Base-by-base conservation (phyloP, 306 rosid species). In the Boehmeria nivea region DNA sequence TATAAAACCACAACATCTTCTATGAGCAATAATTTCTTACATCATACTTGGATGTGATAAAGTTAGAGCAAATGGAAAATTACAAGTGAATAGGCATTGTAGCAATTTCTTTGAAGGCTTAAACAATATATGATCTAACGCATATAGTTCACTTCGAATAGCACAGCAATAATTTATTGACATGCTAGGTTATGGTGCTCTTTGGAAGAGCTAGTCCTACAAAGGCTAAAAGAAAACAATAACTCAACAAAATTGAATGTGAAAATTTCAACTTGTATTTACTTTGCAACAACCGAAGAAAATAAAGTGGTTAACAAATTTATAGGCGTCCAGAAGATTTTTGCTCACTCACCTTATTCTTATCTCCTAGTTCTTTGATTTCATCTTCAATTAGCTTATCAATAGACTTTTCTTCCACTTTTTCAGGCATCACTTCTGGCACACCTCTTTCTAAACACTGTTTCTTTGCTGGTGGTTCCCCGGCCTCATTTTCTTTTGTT, bases 311-410 rank as follows among this genome's bases (percentile, higher is more conserved):
- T n/a, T n/a, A n/a, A n/a, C n/a, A n/a, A n/a, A n/a, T n/a, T n/a
- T n/a, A n/a, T n/a, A n/a, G n/a, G n/a, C n/a, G n/a, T n/a, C n/a
- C n/a, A n/a, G n/a, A n/a, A n/a, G n/a, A n/a, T n/a, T n/a, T n/a
- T n/a, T n/a, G n/a, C n/a, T n/a, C 42, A 67, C 65, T 51, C 60
- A 86, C 98, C 98, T 86, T 90, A 59, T 37, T 82, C 76, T 84
- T 87, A 74, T 90, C 88, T 59, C 80, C 87, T 59, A 90, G 61
- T 65, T 82, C 91, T 66, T 53, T 63, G 3, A 90, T 74, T 71
- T 90, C 95, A 7, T 67, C 95, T 50, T 90, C 98, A 80, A 90
- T 84, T 53, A 90, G 73, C 67, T 47, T 79, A 76, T 87, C 95
- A 55, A 90, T 65, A 33, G 98, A 87, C 74, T 80, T 82, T 47